A percentile compares a stretch with the other conserved stretches of the same genome.
phyloP scores from a whole-genome alignment of 2,329 filamentous ascomycete species.

The Parastagonospora nodorum region DNA sequence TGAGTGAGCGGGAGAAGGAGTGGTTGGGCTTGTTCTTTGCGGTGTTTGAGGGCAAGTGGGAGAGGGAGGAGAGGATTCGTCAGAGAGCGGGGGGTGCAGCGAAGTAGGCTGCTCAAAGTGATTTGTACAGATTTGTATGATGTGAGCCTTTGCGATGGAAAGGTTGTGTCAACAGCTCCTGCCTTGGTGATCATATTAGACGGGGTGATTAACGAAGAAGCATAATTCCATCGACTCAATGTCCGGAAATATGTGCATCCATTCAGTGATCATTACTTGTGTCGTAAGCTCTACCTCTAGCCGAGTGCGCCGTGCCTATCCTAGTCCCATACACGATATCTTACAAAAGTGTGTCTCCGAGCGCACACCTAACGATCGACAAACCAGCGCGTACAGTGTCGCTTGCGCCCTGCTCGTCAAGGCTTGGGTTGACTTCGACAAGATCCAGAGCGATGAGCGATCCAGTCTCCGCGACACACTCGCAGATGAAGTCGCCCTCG shows the following conservation, averaged over 20 bases:
- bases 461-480: slow-evolving; percentile 62
- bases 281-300: too few species aligned
- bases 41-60: slow-evolving; percentile 37
- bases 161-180: too few species aligned
- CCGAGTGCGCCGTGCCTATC: neutral
- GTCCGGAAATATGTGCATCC: too few species aligned
- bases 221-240: too few species aligned
- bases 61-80: slow-evolving; percentile 39
- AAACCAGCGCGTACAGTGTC: slow-evolving; percentile 92
- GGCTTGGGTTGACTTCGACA: slow-evolving; percentile 59
- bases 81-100: slow-evolving; percentile 35
- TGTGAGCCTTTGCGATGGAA: too few species aligned
- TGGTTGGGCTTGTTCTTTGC: slow-evolving; percentile 49
- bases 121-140: too few species aligned
- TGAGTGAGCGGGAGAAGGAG: slow-evolving; percentile 47
- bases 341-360: slow-evolving; percentile 88
- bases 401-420: slow-evolving; percentile 64
- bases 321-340: neutral
- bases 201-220: too few species aligned
- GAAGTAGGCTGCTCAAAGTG: slow-evolving; percentile 17
- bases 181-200: too few species aligned
- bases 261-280: too few species aligned
- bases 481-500: slow-evolving; percentile 97
- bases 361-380: slow-evolving; percentile 85
- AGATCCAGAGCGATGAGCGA: slow-evolving; percentile 63